Evolutionary conservation across 1,139 yeast genomes (phyloP), one percentile per base, ranked within the genome.

Genomic region (Petasospora fabianii): DNA sequence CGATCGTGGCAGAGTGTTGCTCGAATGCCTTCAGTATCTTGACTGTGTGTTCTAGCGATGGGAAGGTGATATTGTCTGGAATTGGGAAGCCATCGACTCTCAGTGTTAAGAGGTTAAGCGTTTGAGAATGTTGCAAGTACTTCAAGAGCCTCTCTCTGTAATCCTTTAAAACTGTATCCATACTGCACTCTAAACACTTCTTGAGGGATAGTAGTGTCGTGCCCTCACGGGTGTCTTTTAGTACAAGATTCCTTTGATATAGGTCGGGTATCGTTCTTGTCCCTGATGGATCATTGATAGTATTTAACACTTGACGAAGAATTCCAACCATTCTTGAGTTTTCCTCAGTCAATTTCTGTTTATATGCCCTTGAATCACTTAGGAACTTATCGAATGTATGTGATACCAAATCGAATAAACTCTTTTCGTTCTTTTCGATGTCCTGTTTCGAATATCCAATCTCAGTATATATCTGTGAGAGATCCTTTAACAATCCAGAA

Each of bases 361-460:
- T 58, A 38, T 60, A 64, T 4, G 43, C 41, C 28, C 60, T 56
- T 0, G 71, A 66, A 22, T 61, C 60, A 3, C 58, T 48, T 19
- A 62, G 53, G 41, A 62, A 64, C 36, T 59, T 51, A 18, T 60
- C 59, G 24, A 66, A 59, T 3, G 63, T 59, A 15, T 50, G 48
- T 2, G 69, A 62, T 3, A 66, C 50, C 12, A 58, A 53, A 10
- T 55, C 57, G 36, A 65, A 65, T 11, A 66, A 55, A 13, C 48
- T 42, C 29, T 56, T 59, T 39, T 66, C 69, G 36, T 62, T 65
- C 28, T 53, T 51, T 18, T 57, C 53, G 3, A 64, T 62, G 31
- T 64, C 68, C 12, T 52, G 49, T 31, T 61, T 55, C 1, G 69
- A 61, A 38, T 64, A 62, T 1, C 71, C 71, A 24, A 66, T 65